Conservation (phyloP, 1,284 basidiomycete genomes). For the Fomes fomentarius region DNA sequence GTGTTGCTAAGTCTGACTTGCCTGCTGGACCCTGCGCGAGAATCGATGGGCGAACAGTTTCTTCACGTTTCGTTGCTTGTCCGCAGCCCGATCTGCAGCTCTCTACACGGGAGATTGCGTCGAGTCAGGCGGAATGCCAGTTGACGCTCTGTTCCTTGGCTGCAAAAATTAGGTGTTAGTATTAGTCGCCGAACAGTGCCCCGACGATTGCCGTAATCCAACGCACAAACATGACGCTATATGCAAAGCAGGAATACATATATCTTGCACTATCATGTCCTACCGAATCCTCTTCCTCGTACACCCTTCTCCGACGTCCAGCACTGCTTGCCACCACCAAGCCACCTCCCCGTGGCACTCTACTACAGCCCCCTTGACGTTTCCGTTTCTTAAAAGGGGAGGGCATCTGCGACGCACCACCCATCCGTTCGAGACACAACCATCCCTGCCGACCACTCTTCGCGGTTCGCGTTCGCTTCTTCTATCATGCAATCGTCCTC, state of each 20-base stretch:
- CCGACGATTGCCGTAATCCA: constrained; percentile 6
- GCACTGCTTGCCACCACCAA: not conserved
- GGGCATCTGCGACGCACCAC: not conserved
- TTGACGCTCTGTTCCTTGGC: constrained; percentile 5
- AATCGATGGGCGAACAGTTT: not conserved
- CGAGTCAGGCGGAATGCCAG: constrained; percentile 9
- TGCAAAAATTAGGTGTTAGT: not conserved
- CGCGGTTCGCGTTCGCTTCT: not conserved
- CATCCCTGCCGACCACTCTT: not conserved
- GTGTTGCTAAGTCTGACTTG: not conserved
- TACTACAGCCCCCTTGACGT: no score
- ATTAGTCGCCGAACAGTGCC: constrained; percentile 11
- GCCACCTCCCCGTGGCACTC: no score
- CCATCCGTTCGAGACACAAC: constrained; percentile 1
- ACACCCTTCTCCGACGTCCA: not conserved
- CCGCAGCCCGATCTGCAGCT: constrained; percentile 2
- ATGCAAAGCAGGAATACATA: constrained; percentile 1
- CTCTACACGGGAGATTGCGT: not conserved
- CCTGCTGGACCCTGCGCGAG: not conserved
- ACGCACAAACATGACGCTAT: constrained; percentile 6
- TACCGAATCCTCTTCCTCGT: not conserved
- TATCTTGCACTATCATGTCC: not conserved
- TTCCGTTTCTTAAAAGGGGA: no score
- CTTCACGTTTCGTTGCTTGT: not conserved
- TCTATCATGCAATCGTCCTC: not conserved